These are phyloP conservation scores for Chernovozyma aurita DNA, from an alignment of 1,139 yeast genomes.

Conservation along the genomic window DNA sequence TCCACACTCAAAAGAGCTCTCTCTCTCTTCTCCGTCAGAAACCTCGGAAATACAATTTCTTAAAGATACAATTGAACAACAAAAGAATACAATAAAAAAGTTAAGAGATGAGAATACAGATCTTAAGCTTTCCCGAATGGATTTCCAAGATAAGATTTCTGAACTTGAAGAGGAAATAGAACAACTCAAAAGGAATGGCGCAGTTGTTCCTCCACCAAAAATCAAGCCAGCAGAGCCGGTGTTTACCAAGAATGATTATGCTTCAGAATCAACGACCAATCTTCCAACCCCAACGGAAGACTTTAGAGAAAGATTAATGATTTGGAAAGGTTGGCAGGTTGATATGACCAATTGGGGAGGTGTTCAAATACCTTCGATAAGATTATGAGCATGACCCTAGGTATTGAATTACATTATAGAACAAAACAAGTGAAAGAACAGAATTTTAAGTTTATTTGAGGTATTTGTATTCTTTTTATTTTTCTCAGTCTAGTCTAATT, in stretches of 20 bases:
- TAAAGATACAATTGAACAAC: conserved; percentile 22
- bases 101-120: conserved; percentile 44
- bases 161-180: conserved; percentile 23
- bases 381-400: no score
- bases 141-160: conserved; percentile 32
- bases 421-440: no score
- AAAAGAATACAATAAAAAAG: conserved; percentile 33
- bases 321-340: conserved; percentile 84
- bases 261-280: conserved; percentile 27
- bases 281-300: conserved; percentile 23
- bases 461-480: no score
- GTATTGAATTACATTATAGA: no score
- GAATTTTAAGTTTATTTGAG: no score
- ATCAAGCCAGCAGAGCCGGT: conserved; percentile 30
- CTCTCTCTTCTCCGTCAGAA: conserved; percentile 15
- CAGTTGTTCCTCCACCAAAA: conserved; percentile 8
- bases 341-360: conserved; percentile 79
- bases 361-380: conserved; percentile 2
- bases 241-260: conserved; percentile 32
- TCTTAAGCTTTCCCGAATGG: conserved; percentile 43
- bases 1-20: background rate
- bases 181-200: conserved; percentile 11
- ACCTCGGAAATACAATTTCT: conserved; percentile 27
- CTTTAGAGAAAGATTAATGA: conserved; percentile 39
- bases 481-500: no score